These are phyloP conservation scores for Limnomonas spitsbergensis DNA, from an alignment of 139 green algal genomes.

Conservation along the genomic window DNA sequence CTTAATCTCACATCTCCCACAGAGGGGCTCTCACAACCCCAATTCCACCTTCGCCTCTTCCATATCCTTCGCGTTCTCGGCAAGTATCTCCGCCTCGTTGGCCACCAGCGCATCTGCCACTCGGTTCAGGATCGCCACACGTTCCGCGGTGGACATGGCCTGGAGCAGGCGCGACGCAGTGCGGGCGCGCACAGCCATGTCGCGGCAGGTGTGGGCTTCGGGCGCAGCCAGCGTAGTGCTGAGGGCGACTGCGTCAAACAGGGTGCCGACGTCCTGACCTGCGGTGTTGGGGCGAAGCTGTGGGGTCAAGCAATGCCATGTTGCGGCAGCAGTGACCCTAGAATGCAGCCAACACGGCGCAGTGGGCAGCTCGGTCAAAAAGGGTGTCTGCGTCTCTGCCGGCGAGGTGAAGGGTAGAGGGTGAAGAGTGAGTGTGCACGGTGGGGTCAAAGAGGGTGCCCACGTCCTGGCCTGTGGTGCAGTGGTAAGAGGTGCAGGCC, in stretches of 20 bases:
- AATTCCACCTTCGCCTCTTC: constrained; percentile 30
- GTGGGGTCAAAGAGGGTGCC: constrained; percentile 29
- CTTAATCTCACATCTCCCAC: too few relatives aligned
- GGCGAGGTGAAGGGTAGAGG: not conserved
- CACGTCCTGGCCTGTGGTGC: constrained; percentile 6
- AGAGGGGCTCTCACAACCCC: too few relatives aligned
- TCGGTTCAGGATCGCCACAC: constrained; percentile 65
- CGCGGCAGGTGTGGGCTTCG: constrained; percentile 1
- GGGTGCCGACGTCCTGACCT: too few relatives aligned
- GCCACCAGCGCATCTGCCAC: constrained; percentile 79
- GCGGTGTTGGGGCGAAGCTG: constrained; percentile 74
- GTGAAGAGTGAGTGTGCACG: too few relatives aligned
- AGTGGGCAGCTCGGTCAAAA: too few relatives aligned
- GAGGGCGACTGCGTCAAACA: constrained; percentile 24
- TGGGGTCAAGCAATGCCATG: constrained; percentile 58
- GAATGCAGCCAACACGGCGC: not conserved
- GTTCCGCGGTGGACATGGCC: constrained; percentile 62
- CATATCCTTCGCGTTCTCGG: constrained; percentile 82
- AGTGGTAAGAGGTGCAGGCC: not conserved
- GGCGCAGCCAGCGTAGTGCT: too few relatives aligned
- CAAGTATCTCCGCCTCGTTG: constrained; percentile 74
- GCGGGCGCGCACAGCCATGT: constrained; percentile 61
- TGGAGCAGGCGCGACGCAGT: constrained; percentile 77
- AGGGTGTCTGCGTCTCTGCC: not conserved
- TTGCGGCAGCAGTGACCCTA: constrained; percentile 13